These are phyloP conservation scores for Seminavis robusta DNA, from an alignment of 108 stramenopile genomes.

Conservation along the genomic window DNA sequence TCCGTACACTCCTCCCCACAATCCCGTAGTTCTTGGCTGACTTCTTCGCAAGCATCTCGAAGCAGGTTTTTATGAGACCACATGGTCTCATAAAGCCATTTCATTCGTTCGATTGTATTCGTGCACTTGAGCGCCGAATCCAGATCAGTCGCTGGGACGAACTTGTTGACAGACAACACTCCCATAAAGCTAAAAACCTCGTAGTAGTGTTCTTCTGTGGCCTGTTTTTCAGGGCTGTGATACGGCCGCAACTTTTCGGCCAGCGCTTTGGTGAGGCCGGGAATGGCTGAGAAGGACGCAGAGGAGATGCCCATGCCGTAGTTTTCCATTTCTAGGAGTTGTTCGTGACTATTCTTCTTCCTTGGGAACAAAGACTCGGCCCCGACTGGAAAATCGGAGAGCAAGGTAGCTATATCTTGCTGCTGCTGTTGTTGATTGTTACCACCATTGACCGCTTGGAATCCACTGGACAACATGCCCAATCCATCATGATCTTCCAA, in stretches of 20 bases:
- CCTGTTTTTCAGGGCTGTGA: constrained; percentile 36
- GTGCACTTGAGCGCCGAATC: constrained; percentile 34
- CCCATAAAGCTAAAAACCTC: constrained; percentile 54
- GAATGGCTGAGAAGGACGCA: constrained; percentile 30
- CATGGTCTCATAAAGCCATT: constrained; percentile 46
- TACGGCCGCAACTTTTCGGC: constrained; percentile 39
- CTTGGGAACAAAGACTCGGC: neutral
- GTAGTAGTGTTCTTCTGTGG: constrained; percentile 57
- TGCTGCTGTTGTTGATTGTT: neutral
- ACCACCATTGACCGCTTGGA: neutral
- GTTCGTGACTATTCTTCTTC: neutral
- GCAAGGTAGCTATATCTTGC: neutral
- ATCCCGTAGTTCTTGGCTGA: constrained; percentile 45
- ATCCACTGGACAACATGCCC: constrained; percentile 17
- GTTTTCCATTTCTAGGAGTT: constrained; percentile 30
- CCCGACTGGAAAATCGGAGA: too few relatives aligned
- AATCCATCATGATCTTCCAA: constrained; percentile 60
- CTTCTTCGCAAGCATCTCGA: constrained; percentile 27
- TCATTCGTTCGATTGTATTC: constrained; percentile 48
- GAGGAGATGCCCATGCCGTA: constrained; percentile 48
- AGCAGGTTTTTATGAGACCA: constrained; percentile 36
- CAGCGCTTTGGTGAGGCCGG: constrained; percentile 35
- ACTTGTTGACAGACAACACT: constrained; percentile 33
- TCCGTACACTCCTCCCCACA: constrained; percentile 74
- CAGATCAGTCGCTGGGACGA: constrained; percentile 27